Conservation (phyloP, 768 basidiomycete genomes). For the Sarcodon aspratus region DNA sequence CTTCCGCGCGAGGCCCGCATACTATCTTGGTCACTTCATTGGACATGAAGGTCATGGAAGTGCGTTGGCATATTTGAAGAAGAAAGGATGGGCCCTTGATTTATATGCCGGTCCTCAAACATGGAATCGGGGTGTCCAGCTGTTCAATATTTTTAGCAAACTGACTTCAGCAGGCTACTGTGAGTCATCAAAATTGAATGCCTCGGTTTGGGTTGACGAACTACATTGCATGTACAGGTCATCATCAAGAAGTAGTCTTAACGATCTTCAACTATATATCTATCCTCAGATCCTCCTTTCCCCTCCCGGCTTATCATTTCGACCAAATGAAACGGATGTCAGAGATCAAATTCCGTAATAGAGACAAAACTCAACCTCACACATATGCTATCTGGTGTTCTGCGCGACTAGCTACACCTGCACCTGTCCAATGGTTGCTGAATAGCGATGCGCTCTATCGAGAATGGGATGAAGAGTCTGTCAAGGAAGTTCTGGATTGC, state of each 20-base stretch:
- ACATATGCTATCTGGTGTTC: slow-evolving; percentile 29
- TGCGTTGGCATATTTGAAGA: slow-evolving; percentile 36
- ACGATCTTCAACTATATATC: slow-evolving; percentile 31
- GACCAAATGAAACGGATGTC: slow-evolving; percentile 32
- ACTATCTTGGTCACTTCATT: slow-evolving; percentile 33
- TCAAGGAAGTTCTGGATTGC: slow-evolving; percentile 10
- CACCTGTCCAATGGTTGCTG: slow-evolving; percentile 9
- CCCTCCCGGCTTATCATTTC: slow-evolving; percentile 14
- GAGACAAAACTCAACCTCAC: slow-evolving; percentile 31
- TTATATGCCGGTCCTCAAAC: slow-evolving; percentile 21
- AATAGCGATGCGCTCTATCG: slow-evolving; percentile 6
- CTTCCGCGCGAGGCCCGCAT: slow-evolving; percentile 27
- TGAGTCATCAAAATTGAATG: slow-evolving; percentile 13
- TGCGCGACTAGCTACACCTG: slow-evolving; percentile 9
- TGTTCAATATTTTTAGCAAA: slow-evolving; percentile 31
- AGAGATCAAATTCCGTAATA: slow-evolving; percentile 33
- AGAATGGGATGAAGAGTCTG: slow-evolving; percentile 10
- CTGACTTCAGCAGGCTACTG: slow-evolving; percentile 39
- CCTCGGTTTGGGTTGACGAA: background rate
- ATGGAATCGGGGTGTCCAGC: slow-evolving; percentile 19
- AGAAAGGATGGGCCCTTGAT: slow-evolving; percentile 28
- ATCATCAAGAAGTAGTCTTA: slow-evolving; percentile 30
- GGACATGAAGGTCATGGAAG: slow-evolving; percentile 44
- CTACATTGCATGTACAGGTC: slow-evolving; percentile 9
- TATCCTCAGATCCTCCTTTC: slow-evolving; percentile 3